Evolutionary conservation across 331 rosid species (phyloP).

Genomic region (Arachis monticola): DNA sequence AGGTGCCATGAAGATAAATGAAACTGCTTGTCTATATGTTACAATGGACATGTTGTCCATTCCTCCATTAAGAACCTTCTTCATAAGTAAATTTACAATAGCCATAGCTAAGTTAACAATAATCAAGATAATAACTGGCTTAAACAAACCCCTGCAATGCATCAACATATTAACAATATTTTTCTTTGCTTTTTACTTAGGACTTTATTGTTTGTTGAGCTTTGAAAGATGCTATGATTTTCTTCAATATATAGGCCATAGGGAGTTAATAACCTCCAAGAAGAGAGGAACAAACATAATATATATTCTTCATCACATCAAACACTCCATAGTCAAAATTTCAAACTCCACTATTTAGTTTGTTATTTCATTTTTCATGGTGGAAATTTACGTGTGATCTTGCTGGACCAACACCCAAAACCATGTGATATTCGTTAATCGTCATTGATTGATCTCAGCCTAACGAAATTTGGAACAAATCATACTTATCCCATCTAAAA

Average conservation of each 20-base stretch:
- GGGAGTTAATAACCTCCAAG: constrained; percentile 9
- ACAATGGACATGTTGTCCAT: constrained; percentile 56
- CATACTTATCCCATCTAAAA: constrained; percentile 14
- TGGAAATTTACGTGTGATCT: constrained; percentile 38
- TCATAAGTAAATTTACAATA: constrained; percentile 70
- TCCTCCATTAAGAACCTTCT: constrained; percentile 71
- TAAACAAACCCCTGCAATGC: constrained; percentile 51
- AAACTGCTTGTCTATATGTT: constrained; percentile 65
- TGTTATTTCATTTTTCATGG: constrained; percentile 7
- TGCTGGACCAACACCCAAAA: not conserved
- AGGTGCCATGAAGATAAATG: constrained; percentile 69
- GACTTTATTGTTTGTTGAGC: not conserved
- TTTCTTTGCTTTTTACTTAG: not conserved
- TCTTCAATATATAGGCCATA: constrained; percentile 42
- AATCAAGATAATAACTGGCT: constrained; percentile 62
- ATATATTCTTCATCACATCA: constrained; percentile 45
- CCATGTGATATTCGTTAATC: constrained; percentile 17
- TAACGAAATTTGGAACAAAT: constrained; percentile 4
- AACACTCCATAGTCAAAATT: constrained; percentile 25
- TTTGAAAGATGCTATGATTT: constrained; percentile 33
- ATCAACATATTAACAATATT: constrained; percentile 35
- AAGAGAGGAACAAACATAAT: constrained; percentile 32
- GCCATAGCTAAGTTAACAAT: constrained; percentile 67
- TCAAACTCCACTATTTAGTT: constrained; percentile 4
- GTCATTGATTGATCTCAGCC: constrained; percentile 18